phyloP scores from a whole-genome alignment of 352 stramenopile species.

The Phytophthora rubi region DNA sequence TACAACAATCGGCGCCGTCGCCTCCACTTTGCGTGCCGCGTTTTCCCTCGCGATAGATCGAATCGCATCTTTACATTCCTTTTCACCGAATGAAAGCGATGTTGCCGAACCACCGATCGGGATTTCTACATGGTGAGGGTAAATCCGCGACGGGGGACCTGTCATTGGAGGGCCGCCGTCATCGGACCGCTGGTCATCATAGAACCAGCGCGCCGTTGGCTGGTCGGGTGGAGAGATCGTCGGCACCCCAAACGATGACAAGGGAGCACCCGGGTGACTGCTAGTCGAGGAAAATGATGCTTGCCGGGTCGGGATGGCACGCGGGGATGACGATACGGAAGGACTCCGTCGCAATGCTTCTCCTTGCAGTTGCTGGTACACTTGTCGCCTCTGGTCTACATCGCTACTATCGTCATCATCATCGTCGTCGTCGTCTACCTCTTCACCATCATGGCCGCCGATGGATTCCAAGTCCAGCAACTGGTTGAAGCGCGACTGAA shows the following conservation, averaged over 20 bases:
- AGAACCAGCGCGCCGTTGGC: slow-evolving; percentile 82
- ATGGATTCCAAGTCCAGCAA: slow-evolving; percentile 74
- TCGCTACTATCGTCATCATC: slow-evolving; percentile 38
- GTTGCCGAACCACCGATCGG: slow-evolving; percentile 82
- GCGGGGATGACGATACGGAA: slow-evolving; percentile 50
- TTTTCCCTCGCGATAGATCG: slow-evolving; percentile 75
- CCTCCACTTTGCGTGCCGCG: slow-evolving; percentile 48
- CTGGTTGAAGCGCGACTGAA: slow-evolving; percentile 76
- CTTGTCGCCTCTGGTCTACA: neutral
- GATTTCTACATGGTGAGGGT: slow-evolving; percentile 88
- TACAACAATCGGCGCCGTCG: slow-evolving; percentile 66
- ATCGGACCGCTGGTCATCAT: slow-evolving; percentile 58
- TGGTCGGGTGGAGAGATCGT: slow-evolving; percentile 72
- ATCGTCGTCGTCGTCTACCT: slow-evolving; percentile 34
- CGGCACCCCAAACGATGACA: slow-evolving; percentile 49
- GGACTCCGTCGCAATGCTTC: slow-evolving; percentile 8
- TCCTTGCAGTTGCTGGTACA: slow-evolving; percentile 1
- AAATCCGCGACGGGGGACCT: slow-evolving; percentile 77
- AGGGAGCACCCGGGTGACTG: slow-evolving; percentile 46
- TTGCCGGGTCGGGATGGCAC: slow-evolving; percentile 49
- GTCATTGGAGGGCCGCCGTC: slow-evolving; percentile 39
- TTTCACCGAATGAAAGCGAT: slow-evolving; percentile 87
- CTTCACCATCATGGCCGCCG: slow-evolving; percentile 41
- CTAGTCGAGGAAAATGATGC: slow-evolving; percentile 69
- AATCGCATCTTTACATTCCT: slow-evolving; percentile 79